Evolutionary conservation across 2,329 filamentous ascomycete species (phyloP).

Genomic region (Colletotrichum tropicicola): DNA sequence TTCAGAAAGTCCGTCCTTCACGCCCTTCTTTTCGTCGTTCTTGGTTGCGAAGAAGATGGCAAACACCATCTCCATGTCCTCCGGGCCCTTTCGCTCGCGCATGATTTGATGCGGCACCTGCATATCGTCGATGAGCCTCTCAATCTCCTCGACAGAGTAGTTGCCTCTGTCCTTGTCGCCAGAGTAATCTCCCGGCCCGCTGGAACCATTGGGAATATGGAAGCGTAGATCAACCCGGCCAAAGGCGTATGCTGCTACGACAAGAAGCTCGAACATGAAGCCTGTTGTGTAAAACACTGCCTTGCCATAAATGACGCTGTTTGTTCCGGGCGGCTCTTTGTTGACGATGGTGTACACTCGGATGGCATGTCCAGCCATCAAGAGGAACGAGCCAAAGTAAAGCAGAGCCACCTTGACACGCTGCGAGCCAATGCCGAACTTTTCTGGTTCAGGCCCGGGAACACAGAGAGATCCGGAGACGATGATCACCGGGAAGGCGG

Average conservation of each 20-base stretch:
- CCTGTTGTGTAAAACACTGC: conserved; percentile 45
- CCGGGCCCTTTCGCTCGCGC: conserved; percentile 16
- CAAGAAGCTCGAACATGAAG: conserved; percentile 42
- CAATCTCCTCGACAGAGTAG: conserved; percentile 30
- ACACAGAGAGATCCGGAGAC: conserved; percentile 36
- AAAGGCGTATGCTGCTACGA: conserved; percentile 37
- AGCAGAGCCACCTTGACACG: conserved; percentile 40
- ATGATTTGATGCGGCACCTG: conserved; percentile 32
- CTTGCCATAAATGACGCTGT: conserved; percentile 42
- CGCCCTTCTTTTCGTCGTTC: background rate
- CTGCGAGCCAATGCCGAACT: conserved; percentile 42
- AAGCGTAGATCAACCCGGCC: conserved; percentile 40
- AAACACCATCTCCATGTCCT: conserved; percentile 23
- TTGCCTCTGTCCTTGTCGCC: conserved; percentile 14
- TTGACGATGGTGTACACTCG: conserved; percentile 37
- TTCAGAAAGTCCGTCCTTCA: background rate
- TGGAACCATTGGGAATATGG: conserved; percentile 41
- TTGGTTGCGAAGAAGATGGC: conserved; percentile 26
- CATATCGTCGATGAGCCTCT: conserved; percentile 18
- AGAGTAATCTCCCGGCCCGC: conserved; percentile 37
- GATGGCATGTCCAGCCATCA: conserved; percentile 34
- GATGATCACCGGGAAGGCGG: conserved; percentile 33
- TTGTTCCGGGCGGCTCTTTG: conserved; percentile 31
- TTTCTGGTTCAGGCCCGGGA: conserved; percentile 39
- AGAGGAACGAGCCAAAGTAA: conserved; percentile 27